Base-by-base conservation (phyloP, 345 rosid species). In the Excoecaria agallocha region DNA sequence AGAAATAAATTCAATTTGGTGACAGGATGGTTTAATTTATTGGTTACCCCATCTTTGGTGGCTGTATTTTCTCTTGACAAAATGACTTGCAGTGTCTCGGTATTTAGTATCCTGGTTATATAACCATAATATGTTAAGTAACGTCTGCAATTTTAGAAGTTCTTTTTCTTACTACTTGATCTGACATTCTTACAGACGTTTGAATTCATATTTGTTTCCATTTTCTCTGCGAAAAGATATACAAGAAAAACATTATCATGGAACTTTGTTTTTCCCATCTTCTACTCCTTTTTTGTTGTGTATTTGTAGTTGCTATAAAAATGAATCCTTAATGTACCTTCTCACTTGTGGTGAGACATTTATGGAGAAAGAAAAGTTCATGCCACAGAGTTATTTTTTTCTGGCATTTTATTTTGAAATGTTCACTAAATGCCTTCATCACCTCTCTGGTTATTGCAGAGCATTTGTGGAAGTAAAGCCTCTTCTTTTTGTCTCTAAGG, bases 391-490 rank as follows among this genome's bases (percentile, higher is more conserved):
- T 30, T 30, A 30, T 30, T 30, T 30, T 30, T 30, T 30, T 2
- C 30, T 30, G 30, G 30, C 30, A n/a, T 10, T 30, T 39, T 71
- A 6, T 68, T 17, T 68, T 60, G 77, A 50, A 30, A 45, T 73
- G 73, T 10, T 57, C 24, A 35, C 19, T 24, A 25, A 20, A 24
- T 56, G 56, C 56, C 24, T 68, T 51, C 49, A 24, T 48, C 45
- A 19, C n/a, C 24, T 54, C 54, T 61, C 80, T 59, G 63, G 63
- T 60, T 71, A 58, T 83, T 84, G 78, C 86, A 95, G 99, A 55
- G 93, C 98, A 35, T 83, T 86, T 70, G 92, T 95, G 74, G 99
- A 95, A 88, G 84, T 93, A 71, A 95, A 95, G 82, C 98, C 99
- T 54, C 67, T 89, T 52, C 89, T 95, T 45, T 87, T 89, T 75